Evolutionary conservation across 192 early-diverging fungal species (phyloP).

Genomic region (Diversispora eburnea): DNA sequence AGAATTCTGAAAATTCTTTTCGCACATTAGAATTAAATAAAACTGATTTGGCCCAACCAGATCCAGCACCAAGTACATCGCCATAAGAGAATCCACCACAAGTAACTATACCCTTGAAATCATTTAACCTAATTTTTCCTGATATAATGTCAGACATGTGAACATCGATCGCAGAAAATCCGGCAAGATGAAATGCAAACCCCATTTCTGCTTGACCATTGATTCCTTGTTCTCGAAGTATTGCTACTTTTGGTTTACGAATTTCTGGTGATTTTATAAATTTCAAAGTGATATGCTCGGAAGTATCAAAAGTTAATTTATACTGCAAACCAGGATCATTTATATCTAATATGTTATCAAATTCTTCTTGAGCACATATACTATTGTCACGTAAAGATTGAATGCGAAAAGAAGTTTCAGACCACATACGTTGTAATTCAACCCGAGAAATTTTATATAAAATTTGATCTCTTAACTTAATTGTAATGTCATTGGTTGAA

Average conservation of each 20-base stretch:
- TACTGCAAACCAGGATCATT: slow-evolving; percentile 77
- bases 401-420: slow-evolving; percentile 88
- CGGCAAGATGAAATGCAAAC: slow-evolving; percentile 88
- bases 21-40: slow-evolving; percentile 69
- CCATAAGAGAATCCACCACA: slow-evolving; percentile 99
- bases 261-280: slow-evolving; percentile 32
- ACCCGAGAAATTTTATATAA: slow-evolving; percentile 60
- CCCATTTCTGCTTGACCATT: slow-evolving; percentile 96
- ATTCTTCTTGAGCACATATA: slow-evolving; percentile 81
- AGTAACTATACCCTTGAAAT: slow-evolving; percentile 85
- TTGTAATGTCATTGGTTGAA: slow-evolving; percentile 49
- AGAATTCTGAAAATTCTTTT: slow-evolving; percentile 75
- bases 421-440: slow-evolving; percentile 80
- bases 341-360: slow-evolving; percentile 61
- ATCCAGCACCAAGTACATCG: slow-evolving; percentile 97
- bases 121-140: slow-evolving; percentile 55
- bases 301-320: slow-evolving; percentile 76
- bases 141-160: slow-evolving; percentile 96
- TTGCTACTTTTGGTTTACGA: slow-evolving; percentile 77
- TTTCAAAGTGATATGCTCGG: slow-evolving; percentile 41
- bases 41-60: slow-evolving; percentile 95
- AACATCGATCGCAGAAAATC: slow-evolving; percentile 92
- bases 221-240: slow-evolving; percentile 97
- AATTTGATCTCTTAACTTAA: slow-evolving; percentile 41
- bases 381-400: slow-evolving; percentile 90